Evolutionary conservation across 257 asterid species (phyloP), one percentile per base, ranked within the genome.

Genomic region (Solanum lycopersicoides): DNA sequence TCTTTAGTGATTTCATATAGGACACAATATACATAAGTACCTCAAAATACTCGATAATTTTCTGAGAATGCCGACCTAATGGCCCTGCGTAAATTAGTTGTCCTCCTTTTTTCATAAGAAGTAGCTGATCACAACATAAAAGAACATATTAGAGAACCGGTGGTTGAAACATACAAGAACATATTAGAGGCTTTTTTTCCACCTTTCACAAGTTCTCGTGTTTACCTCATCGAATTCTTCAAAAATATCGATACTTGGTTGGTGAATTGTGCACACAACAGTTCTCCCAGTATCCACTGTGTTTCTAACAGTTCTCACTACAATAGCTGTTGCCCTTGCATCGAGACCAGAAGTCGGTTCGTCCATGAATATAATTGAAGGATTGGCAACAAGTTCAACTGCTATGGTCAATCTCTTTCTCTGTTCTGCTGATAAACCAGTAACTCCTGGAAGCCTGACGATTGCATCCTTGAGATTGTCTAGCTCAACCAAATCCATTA

Each of bases 321-420:
- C 96, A 85, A 94, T 95, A 63, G 97, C 93, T 23, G 98, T 95
- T 42, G 96, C 97, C 45, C 98, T 89, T 50, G 98, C 98, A 85
- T 95, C 98, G 5, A 95, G 89, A 23, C 98, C 95, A 0, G 97
- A 94, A 16, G 98, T 95, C 0, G 96, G 98, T 86, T 95, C 96
- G 16, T 95, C 98, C 98, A 95, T 93, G 90, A 95, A 95, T 88
- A 68, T 13, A 68, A 68, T 68, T 28, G 74, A 68, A 68, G 73
- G 73, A 50, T 95, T 95, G 3, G 98, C 98, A 44, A 95, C 94
- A 6, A 95, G 92, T 30, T 95, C 98, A 10, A 95, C 98, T 4
- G 96, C 98, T 82, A 95, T 94, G 14, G 96, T 95, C 86, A 94
- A 63, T 71, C 95, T 86, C 88, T 95, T 95, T 72, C 97, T 90